These are phyloP conservation scores for Carex myosuroides DNA, from an alignment of 176 grass and related monocot genomes.

Conservation along the genomic window DNA sequence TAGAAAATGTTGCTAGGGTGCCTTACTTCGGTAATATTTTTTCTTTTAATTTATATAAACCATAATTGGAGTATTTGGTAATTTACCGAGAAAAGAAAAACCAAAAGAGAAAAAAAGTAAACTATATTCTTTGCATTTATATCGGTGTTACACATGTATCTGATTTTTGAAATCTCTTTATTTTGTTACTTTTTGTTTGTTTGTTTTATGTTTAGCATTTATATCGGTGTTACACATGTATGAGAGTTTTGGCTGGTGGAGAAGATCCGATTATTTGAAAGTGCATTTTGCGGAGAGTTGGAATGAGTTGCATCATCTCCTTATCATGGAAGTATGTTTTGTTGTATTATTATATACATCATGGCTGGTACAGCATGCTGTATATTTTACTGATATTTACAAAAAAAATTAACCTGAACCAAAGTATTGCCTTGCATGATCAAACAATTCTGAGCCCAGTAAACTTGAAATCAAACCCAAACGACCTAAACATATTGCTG, in stretches of 20 bases:
- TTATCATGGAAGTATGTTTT: conserved; percentile 87
- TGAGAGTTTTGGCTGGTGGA: conserved; percentile 91
- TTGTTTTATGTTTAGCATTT: conserved; percentile 52
- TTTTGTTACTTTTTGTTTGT: conserved; percentile 13
- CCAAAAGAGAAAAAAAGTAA: neutral
- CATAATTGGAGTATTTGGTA: neutral
- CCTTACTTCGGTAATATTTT: conserved; percentile 79
- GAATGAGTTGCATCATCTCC: conserved; percentile 93
- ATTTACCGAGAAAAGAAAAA: neutral
- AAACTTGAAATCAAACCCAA: neutral
- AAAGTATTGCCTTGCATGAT: neutral
- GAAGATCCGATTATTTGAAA: conserved; percentile 82
- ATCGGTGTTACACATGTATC: too few relatives aligned
- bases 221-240: conserved; percentile 98
- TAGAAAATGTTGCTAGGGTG: conserved; percentile 88
- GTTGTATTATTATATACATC: neutral
- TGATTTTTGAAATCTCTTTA: neutral
- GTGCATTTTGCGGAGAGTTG: conserved; percentile 94
- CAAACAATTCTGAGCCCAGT: neutral
- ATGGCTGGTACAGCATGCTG: neutral
- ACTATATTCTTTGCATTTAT: neutral
- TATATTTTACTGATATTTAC: neutral
- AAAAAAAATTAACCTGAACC: neutral
- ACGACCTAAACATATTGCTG: neutral
- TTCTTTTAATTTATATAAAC: conserved; percentile 5